These are phyloP conservation scores for Wakefieldia striispora DNA, from an alignment of 768 basidiomycete species.

Conservation along the genomic window DNA sequence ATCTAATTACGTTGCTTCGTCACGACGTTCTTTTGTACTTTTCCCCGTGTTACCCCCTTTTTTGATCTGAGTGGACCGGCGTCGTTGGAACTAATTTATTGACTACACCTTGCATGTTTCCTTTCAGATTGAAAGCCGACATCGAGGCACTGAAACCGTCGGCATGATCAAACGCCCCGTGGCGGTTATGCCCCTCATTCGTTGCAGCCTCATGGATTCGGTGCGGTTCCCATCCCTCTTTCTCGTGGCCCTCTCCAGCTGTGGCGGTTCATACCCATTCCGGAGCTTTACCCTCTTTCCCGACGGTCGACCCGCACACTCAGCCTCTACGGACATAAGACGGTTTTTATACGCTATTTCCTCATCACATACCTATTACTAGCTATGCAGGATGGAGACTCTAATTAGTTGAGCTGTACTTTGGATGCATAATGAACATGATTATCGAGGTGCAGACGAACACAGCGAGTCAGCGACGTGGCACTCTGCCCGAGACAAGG, in stretches of 20 bases:
- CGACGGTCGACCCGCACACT: neutral
- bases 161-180: constrained; percentile 22
- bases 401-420: constrained; percentile 24
- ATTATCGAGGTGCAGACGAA: neutral
- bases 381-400: constrained; percentile 23
- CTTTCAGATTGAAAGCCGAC: constrained; percentile 67
- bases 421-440: constrained; percentile 13
- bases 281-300: constrained; percentile 1
- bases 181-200: constrained; percentile 4
- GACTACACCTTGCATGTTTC: constrained; percentile 28
- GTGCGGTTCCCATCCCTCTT: constrained; percentile 26
- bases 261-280: constrained; percentile 15
- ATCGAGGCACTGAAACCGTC: constrained; percentile 45
- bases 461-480: no score
- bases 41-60: constrained; percentile 13
- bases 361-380: constrained; percentile 27
- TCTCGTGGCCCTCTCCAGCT: constrained; percentile 19
- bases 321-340: constrained; percentile 3
- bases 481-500: no score
- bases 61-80: constrained; percentile 12
- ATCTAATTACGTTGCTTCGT: constrained; percentile 35
- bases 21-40: constrained; percentile 16
- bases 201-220: constrained; percentile 36
- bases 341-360: constrained; percentile 28
- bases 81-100: constrained; percentile 37